Evolutionary conservation across 331 rosid species (phyloP), one percentile per base, ranked within the genome.

Genomic region (Malus hybrid): DNA sequence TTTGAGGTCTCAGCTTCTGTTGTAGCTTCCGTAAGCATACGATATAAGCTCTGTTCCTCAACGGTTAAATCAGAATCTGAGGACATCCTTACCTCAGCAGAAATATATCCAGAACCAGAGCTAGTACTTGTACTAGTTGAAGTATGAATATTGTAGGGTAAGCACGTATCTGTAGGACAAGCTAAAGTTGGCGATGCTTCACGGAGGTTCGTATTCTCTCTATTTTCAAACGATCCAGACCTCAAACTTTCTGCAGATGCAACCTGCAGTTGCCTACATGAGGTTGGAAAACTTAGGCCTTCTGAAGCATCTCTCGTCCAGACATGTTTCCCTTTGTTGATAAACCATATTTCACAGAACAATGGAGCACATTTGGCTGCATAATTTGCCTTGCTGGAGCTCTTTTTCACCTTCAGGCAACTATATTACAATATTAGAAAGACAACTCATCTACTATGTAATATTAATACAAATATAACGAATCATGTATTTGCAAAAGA

Each of bases 271-370:
- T 82, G 88, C 72, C 81, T 9, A 70, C 74, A 74, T 16, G 83
- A 83, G 63, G 93, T 67, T 33, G 79, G 36, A 72, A 81, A 82
- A 80, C 80, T 75, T 54, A 84, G 81, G 73, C 57, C 84, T 69
- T 84, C 91, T 42, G 90, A 83, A 80, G 96, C 88, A 71, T 88
- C 92, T 80, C 92, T 85, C 13, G 97, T 91, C 97, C 97, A 88
- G 11, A 91, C 39, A 79, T 80, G 93, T 79, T 80, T 89, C 77
- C 93, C 93, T 79, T 91, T 89, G 86, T 84, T 78, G 79, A 93
- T 67, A 87, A 91, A 91, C 96, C 88, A 87, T 77, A 93, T 82
- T 81, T 93, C 98, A 83, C 97, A 93, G 79, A 73, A 90, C 34
- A 81, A 77, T 3, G 98, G 91, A 81, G 85, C 84, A 76, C 88